These are phyloP conservation scores for Mucor indicus DNA, from an alignment of 371 early-diverging fungal species.

Conservation along the genomic window DNA sequence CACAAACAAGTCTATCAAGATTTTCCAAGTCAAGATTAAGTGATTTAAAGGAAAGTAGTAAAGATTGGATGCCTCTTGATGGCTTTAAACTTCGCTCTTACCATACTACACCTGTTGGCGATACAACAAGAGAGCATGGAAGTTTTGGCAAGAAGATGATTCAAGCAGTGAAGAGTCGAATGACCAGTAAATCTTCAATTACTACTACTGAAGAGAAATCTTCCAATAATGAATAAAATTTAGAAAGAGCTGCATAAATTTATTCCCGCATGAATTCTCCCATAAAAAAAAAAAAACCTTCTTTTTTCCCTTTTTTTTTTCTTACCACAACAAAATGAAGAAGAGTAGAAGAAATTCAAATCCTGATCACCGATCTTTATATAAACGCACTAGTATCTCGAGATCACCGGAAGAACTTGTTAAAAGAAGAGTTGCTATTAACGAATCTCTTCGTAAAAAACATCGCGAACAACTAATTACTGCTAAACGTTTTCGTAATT, in stretches of 20 bases:
- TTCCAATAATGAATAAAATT: not conserved
- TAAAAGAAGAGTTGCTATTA: constrained; percentile 36
- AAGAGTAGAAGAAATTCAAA: constrained; percentile 15
- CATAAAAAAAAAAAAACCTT: not conserved
- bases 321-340: constrained; percentile 2
- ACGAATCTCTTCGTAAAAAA: constrained; percentile 43
- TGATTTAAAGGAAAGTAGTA: not conserved
- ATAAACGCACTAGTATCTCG: constrained; percentile 47
- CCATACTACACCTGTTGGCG: too few relatives aligned
- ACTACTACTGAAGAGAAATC: not conserved
- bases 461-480: constrained; percentile 57
- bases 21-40: constrained; percentile 10
- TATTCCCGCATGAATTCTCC: constrained; percentile 4
- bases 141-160: too few relatives aligned
- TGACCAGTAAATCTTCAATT: not conserved
- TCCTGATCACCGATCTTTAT: constrained; percentile 19
- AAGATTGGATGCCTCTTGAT: constrained; percentile 45
- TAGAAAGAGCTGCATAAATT: too few relatives aligned
- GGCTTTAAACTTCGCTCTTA: constrained; percentile 25
- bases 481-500: constrained; percentile 49
- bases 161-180: too few relatives aligned
- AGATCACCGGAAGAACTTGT: constrained; percentile 33
- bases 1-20: too few relatives aligned
- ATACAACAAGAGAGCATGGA: too few relatives aligned
- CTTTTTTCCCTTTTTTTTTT: not conserved